Percentiles rank a stretch among this genome's conserved stretches.
Evolutionary conservation across 2,329 filamentous ascomycete species (phyloP).

Genomic region (Penicillium paneum): DNA sequence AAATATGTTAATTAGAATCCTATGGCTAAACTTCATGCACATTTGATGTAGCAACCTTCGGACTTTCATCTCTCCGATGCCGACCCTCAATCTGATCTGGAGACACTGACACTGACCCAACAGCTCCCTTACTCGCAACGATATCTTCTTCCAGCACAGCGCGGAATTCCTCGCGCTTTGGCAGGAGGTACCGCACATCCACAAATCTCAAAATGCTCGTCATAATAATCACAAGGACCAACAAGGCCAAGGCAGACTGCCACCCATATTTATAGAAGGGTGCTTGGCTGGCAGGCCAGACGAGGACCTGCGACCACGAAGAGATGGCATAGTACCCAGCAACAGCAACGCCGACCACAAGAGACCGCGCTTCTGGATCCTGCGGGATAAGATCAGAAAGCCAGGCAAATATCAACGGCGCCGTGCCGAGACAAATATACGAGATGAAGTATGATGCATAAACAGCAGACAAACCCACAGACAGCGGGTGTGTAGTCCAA

Average conservation of each 20-base stretch:
- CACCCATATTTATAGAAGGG: slow-evolving; percentile 51
- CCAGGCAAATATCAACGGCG: slow-evolving; percentile 54
- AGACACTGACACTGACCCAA: neutral
- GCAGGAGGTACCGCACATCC: slow-evolving; percentile 43
- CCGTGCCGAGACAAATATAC: slow-evolving; percentile 49
- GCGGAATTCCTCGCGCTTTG: slow-evolving; percentile 21
- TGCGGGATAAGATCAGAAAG: slow-evolving; percentile 51
- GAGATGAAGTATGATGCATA: slow-evolving; percentile 55
- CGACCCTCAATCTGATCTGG: neutral
- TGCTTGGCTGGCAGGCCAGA: slow-evolving; percentile 53
- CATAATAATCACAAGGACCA: slow-evolving; percentile 48
- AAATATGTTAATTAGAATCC: neutral
- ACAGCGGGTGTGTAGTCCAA: slow-evolving; percentile 49
- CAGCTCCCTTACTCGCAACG: slow-evolving; percentile 10
- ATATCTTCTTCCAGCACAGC: slow-evolving; percentile 14
- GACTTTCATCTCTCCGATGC: neutral
- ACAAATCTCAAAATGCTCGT: slow-evolving; percentile 45
- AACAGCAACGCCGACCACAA: slow-evolving; percentile 51
- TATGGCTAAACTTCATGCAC: neutral
- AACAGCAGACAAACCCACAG: slow-evolving; percentile 46
- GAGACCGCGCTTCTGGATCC: slow-evolving; percentile 49
- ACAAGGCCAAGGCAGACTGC: slow-evolving; percentile 48
- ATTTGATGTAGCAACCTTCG: neutral
- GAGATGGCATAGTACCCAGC: slow-evolving; percentile 52
- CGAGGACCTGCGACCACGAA: slow-evolving; percentile 52